Evolutionary conservation across 495 filamentous ascomycete species (phyloP), one percentile per base, ranked within the genome.

Genomic region (Neurospora sp.): DNA sequence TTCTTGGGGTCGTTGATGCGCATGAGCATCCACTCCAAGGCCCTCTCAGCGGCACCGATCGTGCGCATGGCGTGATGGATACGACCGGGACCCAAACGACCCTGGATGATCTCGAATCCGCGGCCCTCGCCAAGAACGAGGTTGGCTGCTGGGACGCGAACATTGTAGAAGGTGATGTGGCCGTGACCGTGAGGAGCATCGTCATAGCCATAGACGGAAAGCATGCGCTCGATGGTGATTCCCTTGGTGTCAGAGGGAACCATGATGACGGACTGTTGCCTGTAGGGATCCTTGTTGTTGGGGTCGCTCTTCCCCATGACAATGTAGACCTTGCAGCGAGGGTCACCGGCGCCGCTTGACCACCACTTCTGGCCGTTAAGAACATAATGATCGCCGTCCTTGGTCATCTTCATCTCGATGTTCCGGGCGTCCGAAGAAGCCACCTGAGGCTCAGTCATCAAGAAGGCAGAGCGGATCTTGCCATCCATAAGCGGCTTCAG

Each of bases 351-450:
- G 71, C 94, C 94, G 73, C 91, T 94, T 75, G 91, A 94, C 94
- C 94, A 97, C 94, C 94, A 97, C 93, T 97, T 97, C 91, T 90
- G 90, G 73, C 94, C 94, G 78, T 97, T 96, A 12, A 97, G 85
- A 37, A 97, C 86, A 77, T 93, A 97, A 75, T 94, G 87, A 79
- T 94, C 87, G 3, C 94, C 94, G 71, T 95, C 92, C 70, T 85
- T 89, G 72, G 85, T 90, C 77, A 97, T 97, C 71, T 88, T 89
- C 77, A 97, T 81, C 79, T 93, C 86, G 75, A 97, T 97, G 78
- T 97, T 97, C 23, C 87, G 93, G 14, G 94, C 94, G 83, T 97
- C 94, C 35, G 91, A 93, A 2, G 91, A 94, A 18, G 94, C 94
- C 31, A 93, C 86, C 75, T 92, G 90, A 7, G 93, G 92, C 84